Percentiles rank a stretch among this genome's conserved stretches.
Conservation (phyloP, 2,329 filamentous ascomycete genomes). For the Alternaria arborescens region DNA sequence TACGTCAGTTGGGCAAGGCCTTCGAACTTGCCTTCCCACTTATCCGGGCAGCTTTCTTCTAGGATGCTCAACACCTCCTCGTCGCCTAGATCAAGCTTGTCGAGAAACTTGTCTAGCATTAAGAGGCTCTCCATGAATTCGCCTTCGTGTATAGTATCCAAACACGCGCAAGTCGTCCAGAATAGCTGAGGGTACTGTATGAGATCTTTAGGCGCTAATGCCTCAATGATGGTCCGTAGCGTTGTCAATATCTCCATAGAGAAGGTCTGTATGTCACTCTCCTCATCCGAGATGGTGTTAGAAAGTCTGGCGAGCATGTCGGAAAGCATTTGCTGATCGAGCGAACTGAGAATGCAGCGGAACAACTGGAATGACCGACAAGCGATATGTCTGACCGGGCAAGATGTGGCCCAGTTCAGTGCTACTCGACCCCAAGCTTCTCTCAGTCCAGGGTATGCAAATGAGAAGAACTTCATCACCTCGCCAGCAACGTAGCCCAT, state of each 20-base stretch:
- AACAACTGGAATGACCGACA: constrained; percentile 98
- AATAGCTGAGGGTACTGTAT: constrained; percentile 94
- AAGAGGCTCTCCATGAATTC: constrained; percentile 92
- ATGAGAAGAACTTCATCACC: constrained; percentile 84
- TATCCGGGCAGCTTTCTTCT: constrained; percentile 78
- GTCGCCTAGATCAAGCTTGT: constrained; percentile 82
- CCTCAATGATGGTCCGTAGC: constrained; percentile 87
- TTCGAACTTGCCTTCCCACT: constrained; percentile 90
- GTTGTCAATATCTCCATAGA: constrained; percentile 98
- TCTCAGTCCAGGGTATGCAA: constrained; percentile 84
- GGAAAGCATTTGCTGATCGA: constrained; percentile 93
- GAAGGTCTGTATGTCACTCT: constrained; percentile 92
- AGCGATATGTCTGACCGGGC: constrained; percentile 90
- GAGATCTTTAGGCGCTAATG: constrained; percentile 79
- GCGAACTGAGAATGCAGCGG: constrained; percentile 86
- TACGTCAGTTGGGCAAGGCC: constrained; percentile 87
- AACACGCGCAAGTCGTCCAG: constrained; percentile 95
- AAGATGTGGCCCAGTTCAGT: constrained; percentile 94
- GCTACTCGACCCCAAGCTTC: constrained; percentile 92
- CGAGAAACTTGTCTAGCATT: constrained; percentile 87
- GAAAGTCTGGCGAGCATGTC: constrained; percentile 96
- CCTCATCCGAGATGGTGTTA: constrained; percentile 96
- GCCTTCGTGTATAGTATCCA: constrained; percentile 95
- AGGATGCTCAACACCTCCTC: constrained; percentile 74
- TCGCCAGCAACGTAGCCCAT: constrained; percentile 87